phyloP scores from a whole-genome alignment of 129 eudicot genomes.

The Helichrysum umbraculigerum region DNA sequence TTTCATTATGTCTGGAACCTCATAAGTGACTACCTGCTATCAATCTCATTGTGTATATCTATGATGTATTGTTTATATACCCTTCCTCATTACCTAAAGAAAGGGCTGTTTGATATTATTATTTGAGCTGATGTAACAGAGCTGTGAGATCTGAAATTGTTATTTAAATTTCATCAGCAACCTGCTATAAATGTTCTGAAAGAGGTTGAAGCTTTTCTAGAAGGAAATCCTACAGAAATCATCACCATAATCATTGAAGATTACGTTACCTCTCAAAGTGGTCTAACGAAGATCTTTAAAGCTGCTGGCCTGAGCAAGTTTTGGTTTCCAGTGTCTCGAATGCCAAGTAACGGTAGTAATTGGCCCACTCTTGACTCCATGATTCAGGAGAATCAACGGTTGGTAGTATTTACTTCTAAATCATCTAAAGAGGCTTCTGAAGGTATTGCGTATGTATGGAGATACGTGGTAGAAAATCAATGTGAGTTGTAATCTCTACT shows the following conservation, averaged over 20 bases:
- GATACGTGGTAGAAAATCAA: slow-evolving; percentile 83
- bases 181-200: slow-evolving; percentile 77
- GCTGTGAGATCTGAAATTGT: neutral
- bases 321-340: slow-evolving; percentile 88
- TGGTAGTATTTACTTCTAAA: slow-evolving; percentile 86
- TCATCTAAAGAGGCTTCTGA: slow-evolving; percentile 78
- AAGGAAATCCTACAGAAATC: slow-evolving; percentile 75
- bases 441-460: slow-evolving; percentile 92
- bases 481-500: slow-evolving; percentile 47
- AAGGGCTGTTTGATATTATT: slow-evolving; percentile 20
- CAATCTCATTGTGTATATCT: neutral
- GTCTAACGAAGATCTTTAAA: slow-evolving; percentile 74
- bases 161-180: slow-evolving; percentile 46
- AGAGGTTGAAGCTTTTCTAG: slow-evolving; percentile 68
- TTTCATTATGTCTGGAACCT: neutral
- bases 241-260: slow-evolving; percentile 86
- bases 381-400: slow-evolving; percentile 68
- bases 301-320: slow-evolving; percentile 76
- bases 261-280: slow-evolving; percentile 81
- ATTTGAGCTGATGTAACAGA: slow-evolving; percentile 13
- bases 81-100: slow-evolving; percentile 5
- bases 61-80: neutral
- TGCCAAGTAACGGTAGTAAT: slow-evolving; percentile 82
- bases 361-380: slow-evolving; percentile 96
- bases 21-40: neutral